Evolutionary conservation across 352 stramenopile species (phyloP).

Genomic region (Phytopythium vexans): DNA sequence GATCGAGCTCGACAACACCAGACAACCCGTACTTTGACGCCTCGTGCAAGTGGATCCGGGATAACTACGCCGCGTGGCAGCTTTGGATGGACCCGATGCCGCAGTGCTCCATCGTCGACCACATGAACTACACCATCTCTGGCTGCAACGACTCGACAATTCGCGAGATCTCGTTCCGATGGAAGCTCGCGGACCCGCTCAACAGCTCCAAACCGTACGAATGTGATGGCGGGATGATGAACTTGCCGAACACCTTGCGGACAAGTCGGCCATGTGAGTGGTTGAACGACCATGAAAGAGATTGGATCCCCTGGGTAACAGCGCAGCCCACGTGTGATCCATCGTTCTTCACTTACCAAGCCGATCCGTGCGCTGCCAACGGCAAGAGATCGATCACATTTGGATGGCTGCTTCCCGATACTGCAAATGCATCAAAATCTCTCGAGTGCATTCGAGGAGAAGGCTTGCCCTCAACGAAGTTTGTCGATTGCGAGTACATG

Average conservation of each 20-base stretch:
- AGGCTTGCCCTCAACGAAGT: conserved; percentile 2
- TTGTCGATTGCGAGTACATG: conserved; percentile 14
- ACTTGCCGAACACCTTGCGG: conserved; percentile 16
- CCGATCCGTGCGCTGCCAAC: conserved; percentile 20
- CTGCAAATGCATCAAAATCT: conserved; percentile 11
- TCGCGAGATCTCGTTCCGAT: conserved; percentile 32
- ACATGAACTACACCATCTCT: conserved; percentile 24
- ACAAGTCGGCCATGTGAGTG: conserved; percentile 43
- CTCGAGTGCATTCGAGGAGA: conserved; percentile 21
- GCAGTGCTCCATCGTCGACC: conserved; percentile 23
- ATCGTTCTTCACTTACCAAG: conserved; percentile 30
- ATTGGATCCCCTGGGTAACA: conserved; percentile 28
- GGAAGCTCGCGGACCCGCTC: conserved; percentile 28
- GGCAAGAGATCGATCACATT: conserved; percentile 24
- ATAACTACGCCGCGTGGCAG: conserved; percentile 46
- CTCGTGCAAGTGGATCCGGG: conserved; percentile 43
- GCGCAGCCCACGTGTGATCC: conserved; percentile 26
- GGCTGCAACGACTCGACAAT: conserved; percentile 17
- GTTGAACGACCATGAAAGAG: conserved; percentile 14
- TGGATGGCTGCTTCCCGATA: conserved; percentile 30
- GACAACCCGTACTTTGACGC: conserved; percentile 32
- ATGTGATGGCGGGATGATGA: conserved; percentile 32
- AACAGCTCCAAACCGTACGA: conserved; percentile 28
- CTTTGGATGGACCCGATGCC: conserved; percentile 37
- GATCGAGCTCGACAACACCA: conserved; percentile 5